These are phyloP conservation scores for Rhododendron mucronatum DNA, from an alignment of 148 eudicot genomes.

Conservation along the genomic window DNA sequence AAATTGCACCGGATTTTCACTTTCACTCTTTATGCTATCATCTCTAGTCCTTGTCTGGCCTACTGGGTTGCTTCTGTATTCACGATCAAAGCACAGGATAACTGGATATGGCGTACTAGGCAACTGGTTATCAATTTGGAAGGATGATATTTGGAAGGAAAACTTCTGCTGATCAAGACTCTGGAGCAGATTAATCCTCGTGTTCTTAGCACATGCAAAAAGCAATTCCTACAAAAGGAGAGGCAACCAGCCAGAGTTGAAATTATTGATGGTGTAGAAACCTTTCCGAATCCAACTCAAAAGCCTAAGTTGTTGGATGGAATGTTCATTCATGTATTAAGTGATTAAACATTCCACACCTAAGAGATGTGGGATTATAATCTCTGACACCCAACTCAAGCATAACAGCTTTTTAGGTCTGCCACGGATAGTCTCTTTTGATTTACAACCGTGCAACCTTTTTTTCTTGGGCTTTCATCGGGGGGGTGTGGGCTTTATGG, in stretches of 20 bases:
- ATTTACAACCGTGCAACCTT: neutral
- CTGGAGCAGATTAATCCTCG: conserved; percentile 54
- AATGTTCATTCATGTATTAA: neutral
- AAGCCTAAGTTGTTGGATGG: neutral
- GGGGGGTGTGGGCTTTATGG: neutral
- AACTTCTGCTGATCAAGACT: conserved; percentile 71
- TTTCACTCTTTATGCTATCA: conserved; percentile 32
- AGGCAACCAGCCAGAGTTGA: neutral
- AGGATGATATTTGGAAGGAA: conserved; percentile 54
- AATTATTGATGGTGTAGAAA: neutral
- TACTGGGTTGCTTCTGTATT: conserved; percentile 31
- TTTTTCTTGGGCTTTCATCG: neutral
- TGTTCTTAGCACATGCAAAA: conserved; percentile 68
- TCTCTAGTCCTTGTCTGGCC: conserved; percentile 48
- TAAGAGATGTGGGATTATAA: neutral
- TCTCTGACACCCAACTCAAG: neutral
- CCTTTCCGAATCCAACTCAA: neutral
- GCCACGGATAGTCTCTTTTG: neutral
- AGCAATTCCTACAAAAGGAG: conserved; percentile 68
- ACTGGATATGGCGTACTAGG: conserved; percentile 81
- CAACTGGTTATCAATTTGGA: conserved; percentile 93
- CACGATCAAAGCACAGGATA: conserved; percentile 67
- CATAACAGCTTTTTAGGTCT: neutral
- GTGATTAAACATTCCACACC: neutral
- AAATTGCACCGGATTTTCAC: conserved; percentile 34